Evolutionary conservation across 768 basidiomycete genomes (phyloP).

Genomic region (Xanthoconium purpureum): DNA sequence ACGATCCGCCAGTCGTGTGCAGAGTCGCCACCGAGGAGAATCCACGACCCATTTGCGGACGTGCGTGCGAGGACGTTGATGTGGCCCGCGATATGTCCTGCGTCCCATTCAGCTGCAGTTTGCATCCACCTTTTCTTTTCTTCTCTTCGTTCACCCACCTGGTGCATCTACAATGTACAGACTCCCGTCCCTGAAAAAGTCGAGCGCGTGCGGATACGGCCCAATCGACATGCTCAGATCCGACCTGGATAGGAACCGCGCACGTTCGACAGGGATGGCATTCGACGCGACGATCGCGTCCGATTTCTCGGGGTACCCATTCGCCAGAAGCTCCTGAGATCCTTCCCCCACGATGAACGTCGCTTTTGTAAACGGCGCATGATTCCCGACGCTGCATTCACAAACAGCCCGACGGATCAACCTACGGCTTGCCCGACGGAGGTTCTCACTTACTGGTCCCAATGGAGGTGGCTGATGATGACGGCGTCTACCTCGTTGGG

Average conservation of each 20-base stretch:
- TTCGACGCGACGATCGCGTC: background rate
- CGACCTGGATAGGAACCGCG: no score
- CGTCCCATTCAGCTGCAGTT: no score
- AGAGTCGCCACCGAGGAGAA: slow-evolving; percentile 43
- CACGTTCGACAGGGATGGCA: no score
- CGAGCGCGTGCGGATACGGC: no score
- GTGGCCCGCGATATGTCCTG: no score
- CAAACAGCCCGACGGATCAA: background rate
- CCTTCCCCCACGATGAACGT: slow-evolving; percentile 45
- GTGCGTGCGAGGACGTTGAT: no score
- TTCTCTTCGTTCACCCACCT: slow-evolving; percentile 21
- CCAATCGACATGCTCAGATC: slow-evolving; percentile 35
- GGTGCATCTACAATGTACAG: no score
- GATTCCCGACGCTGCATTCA: slow-evolving; percentile 39
- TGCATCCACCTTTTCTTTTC: slow-evolving; percentile 14
- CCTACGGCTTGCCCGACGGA: background rate
- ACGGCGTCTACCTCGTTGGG: slow-evolving; percentile 43
- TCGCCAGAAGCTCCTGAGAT: slow-evolving; percentile 33
- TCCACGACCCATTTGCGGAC: no score
- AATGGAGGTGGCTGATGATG: slow-evolving; percentile 53
- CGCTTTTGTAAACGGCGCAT: slow-evolving; percentile 42
- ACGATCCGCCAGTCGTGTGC: slow-evolving; percentile 48
- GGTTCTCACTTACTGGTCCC: slow-evolving; percentile 36
- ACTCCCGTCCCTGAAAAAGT: no score
- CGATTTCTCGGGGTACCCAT: slow-evolving; percentile 35